Conservation (phyloP, 2,329 filamentous ascomycete species). For the Raffaelea ambrosiae region DNA sequence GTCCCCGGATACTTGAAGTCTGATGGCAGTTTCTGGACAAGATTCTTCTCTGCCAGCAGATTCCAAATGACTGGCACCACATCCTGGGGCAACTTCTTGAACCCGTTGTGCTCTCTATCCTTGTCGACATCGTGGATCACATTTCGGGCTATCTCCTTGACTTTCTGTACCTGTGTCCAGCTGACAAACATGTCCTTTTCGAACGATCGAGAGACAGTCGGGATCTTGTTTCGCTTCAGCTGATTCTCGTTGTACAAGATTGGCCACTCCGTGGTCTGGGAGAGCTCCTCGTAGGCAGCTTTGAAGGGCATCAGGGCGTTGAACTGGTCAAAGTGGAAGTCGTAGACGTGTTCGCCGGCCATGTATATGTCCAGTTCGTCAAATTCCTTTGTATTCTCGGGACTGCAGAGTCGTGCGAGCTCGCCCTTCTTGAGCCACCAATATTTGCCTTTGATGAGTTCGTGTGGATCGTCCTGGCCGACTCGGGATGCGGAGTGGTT, state of each 20-base stretch:
- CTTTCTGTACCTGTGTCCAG: neutral
- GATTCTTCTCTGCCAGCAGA: too few species aligned
- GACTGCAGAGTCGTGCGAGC: too few species aligned
- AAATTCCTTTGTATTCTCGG: too few species aligned
- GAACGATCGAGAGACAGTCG: slow-evolving; percentile 10
- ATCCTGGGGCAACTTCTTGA: too few species aligned
- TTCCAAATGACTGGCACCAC: too few species aligned
- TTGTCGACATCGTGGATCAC: too few species aligned
- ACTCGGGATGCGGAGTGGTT: slow-evolving; percentile 12
- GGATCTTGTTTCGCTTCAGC: slow-evolving; percentile 10
- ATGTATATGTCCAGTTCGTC: slow-evolving; percentile 11
- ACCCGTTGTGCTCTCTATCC: too few species aligned
- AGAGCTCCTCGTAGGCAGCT: slow-evolving; percentile 1
- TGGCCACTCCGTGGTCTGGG: slow-evolving; percentile 5
- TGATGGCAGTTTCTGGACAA: too few species aligned
- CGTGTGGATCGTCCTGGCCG: neutral
- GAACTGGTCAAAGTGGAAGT: slow-evolving; percentile 14
- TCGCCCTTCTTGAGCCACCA: slow-evolving; percentile 11
- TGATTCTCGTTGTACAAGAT: slow-evolving; percentile 6
- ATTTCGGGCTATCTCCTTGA: too few species aligned
- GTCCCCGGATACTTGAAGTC: too few species aligned
- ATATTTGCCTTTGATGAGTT: neutral
- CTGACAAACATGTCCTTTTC: slow-evolving; percentile 11
- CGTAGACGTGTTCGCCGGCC: slow-evolving; percentile 17
- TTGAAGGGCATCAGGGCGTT: slow-evolving; percentile 2